Evolutionary conservation across 1,139 yeast genomes (phyloP).

Genomic region (Kodamaea arcana): DNA sequence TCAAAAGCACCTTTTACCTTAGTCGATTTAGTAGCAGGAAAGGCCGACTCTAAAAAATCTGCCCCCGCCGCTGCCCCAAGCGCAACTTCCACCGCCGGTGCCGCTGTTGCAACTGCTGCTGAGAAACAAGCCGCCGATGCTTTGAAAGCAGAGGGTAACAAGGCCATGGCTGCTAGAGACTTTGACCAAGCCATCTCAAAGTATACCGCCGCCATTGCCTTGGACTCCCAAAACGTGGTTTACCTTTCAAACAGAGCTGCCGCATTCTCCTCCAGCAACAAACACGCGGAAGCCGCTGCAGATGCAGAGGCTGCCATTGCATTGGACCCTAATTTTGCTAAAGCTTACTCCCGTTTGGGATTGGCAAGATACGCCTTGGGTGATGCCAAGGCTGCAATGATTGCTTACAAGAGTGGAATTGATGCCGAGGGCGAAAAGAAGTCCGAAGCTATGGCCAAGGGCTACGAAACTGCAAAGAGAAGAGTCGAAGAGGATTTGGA

Average conservation of each 20-base stretch:
- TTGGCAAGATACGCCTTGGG: slow-evolving; percentile 89
- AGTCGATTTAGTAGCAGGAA: neutral
- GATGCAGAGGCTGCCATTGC: slow-evolving; percentile 83
- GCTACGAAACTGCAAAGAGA: slow-evolving; percentile 88
- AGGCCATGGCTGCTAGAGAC: slow-evolving; percentile 79
- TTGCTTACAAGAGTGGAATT: slow-evolving; percentile 85
- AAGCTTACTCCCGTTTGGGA: slow-evolving; percentile 94
- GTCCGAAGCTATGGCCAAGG: slow-evolving; percentile 88
- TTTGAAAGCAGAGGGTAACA: slow-evolving; percentile 86
- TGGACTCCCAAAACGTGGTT: slow-evolving; percentile 64
- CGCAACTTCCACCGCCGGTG: slow-evolving; percentile 16
- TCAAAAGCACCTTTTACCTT: slow-evolving; percentile 1
- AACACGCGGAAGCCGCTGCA: slow-evolving; percentile 71
- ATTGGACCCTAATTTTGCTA: slow-evolving; percentile 75
- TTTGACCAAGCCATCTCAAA: slow-evolving; percentile 66
- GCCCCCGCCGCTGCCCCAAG: slow-evolving; percentile 20
- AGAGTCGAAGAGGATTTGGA: slow-evolving; percentile 75
- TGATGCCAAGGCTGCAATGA: slow-evolving; percentile 81
- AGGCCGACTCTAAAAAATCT: too few relatives aligned
- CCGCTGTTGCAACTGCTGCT: slow-evolving; percentile 22
- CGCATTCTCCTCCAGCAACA: slow-evolving; percentile 76
- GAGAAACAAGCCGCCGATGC: slow-evolving; percentile 72
- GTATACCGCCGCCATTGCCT: slow-evolving; percentile 78
- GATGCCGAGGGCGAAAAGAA: slow-evolving; percentile 82
- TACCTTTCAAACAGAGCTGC: slow-evolving; percentile 95